Base-by-base conservation (phyloP, 1,284 basidiomycete genomes). In the Papiliotrema laurentii region DNA sequence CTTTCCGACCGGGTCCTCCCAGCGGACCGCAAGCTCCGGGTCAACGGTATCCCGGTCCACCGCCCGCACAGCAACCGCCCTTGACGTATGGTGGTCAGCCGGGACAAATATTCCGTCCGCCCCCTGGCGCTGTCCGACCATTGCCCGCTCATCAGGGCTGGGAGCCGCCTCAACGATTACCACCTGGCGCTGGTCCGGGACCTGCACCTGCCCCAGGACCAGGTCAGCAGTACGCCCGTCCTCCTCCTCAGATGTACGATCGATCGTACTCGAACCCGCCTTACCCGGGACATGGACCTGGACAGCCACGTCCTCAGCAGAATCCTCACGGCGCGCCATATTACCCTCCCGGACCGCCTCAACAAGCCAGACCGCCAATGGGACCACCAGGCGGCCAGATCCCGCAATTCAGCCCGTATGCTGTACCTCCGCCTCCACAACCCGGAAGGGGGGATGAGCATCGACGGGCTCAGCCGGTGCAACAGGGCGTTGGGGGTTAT, bases 121-220 rank as follows among this genome's bases (percentile, higher is more conserved):
- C 43, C 24, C 43, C 43, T 11, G 13, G 14, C 46, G 47, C 25
- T 38, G 51, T 9, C 35, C 31, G 19, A 34, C 5, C 24, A 24
- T 46, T 38, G 45, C 40, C 30, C 31, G 31, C 44, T 16, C 41
- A 26, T 10, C 22, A 19, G 4, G 31, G 28, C 2, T 59, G 56
- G 58, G 58, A 58, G 43, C 53, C 51, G 10, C 55, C 52, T 33
- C 58, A 58, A 40, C 52, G 55, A 7, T 45, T 61, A 37, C 59
- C 61, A 5, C 49, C 57, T 14, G 58, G 62, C 5, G 51, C 54
- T 18, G 42, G 48, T 30, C 53, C 51, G 2, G 10, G 30, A 31
- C 30, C 30, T 10, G 10, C 30, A 31, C 30, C 30, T 31, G 10
- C 50, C n/a, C 37, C 30, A 11, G 31, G 27, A 19, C n/a, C 25